Conservation (phyloP, 108 stramenopile species). For the Epithemia pelagica region DNA sequence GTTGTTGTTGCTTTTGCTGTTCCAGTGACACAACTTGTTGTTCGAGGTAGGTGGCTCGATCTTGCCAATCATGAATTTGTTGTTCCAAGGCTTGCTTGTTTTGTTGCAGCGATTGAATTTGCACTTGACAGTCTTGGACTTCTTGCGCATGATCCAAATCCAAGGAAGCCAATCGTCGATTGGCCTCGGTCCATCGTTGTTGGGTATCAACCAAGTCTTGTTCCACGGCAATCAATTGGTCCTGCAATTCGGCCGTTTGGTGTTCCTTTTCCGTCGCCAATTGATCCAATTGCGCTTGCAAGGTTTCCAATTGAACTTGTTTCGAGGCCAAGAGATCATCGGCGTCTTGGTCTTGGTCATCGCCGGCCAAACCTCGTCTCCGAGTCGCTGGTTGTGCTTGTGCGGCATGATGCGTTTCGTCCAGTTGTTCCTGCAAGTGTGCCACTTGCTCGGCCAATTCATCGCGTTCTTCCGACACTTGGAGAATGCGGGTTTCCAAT, state of each 20-base stretch:
- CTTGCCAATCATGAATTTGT: background rate
- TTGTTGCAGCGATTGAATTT: slow-evolving; percentile 1
- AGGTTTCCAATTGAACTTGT: background rate
- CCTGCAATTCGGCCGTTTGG: background rate
- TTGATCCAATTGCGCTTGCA: background rate
- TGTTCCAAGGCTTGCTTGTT: background rate
- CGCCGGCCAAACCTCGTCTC: background rate
- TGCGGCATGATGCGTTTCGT: background rate
- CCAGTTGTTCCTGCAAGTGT: background rate
- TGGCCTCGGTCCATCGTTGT: background rate
- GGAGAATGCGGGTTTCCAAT: background rate
- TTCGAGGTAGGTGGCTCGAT: background rate
- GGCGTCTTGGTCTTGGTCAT: background rate
- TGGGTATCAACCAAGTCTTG: background rate
- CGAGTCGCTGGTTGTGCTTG: background rate
- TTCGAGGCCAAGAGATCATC: background rate
- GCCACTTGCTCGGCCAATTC: background rate
- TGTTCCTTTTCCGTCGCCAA: background rate
- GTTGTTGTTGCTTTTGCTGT: slow-evolving; percentile 12
- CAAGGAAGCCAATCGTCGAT: background rate
- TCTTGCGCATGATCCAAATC: background rate
- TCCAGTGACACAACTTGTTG: background rate
- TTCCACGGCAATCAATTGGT: background rate
- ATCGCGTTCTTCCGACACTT: background rate
- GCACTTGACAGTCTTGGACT: background rate